These are phyloP conservation scores for Leishmania amazonensis DNA, from an alignment of 208 protist genomes.

Conservation along the genomic window DNA sequence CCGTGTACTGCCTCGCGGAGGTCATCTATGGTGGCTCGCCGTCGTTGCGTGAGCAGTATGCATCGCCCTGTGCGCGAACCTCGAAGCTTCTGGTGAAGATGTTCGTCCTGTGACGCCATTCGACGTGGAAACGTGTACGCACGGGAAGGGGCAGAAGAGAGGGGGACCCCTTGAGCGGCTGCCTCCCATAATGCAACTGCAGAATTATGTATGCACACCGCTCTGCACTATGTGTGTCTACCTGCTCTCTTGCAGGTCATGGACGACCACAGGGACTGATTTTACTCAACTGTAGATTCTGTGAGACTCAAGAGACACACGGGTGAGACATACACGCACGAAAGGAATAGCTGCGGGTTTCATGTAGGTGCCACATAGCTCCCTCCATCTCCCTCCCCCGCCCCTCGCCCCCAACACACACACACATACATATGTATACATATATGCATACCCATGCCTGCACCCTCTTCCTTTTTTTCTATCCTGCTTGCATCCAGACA, in stretches of 20 bases:
- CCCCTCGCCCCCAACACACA: background rate
- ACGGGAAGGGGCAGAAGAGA: background rate
- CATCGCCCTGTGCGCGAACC: constrained; percentile 44
- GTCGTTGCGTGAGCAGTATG: constrained; percentile 43
- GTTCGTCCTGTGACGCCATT: constrained; percentile 41
- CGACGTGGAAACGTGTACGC: background rate
- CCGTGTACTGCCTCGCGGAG: constrained; percentile 61
- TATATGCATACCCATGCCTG: background rate
- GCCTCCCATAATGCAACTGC: background rate
- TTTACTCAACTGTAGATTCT: background rate
- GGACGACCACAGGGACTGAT: background rate
- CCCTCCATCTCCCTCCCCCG: background rate
- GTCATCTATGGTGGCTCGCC: constrained; percentile 48
- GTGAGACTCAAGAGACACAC: background rate
- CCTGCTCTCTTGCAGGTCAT: background rate
- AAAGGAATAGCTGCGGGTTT: background rate
- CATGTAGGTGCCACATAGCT: background rate
- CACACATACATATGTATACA: background rate
- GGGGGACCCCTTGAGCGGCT: background rate
- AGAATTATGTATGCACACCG: background rate
- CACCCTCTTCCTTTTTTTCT: background rate
- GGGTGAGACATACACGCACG: background rate
- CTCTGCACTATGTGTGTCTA: background rate
- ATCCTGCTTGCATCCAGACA: background rate
- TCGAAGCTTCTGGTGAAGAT: constrained; percentile 70